These are phyloP conservation scores for Kingdonia uniflora DNA, from an alignment of 164 flowering plant genomes.

Conservation along the genomic window DNA sequence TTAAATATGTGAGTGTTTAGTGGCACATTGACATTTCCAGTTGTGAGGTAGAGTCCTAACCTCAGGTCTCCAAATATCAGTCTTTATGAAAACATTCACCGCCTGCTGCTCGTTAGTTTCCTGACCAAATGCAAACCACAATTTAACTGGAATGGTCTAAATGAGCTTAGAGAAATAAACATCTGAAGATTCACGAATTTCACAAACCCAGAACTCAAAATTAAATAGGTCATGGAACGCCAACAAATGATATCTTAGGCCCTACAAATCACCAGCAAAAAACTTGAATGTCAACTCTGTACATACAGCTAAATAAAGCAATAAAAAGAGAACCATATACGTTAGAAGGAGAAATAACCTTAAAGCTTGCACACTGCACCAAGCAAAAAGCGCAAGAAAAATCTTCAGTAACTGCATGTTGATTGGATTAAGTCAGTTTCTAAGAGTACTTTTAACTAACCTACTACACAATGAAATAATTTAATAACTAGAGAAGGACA, in stretches of 20 bases:
- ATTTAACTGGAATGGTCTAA: not conserved
- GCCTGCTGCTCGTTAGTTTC: slow-evolving; percentile 82
- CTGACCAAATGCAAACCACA: slow-evolving; percentile 30
- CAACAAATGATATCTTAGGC: slow-evolving; percentile 64
- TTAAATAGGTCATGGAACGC: slow-evolving; percentile 86
- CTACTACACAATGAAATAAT: too few relatives aligned
- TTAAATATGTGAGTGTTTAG: too few relatives aligned
- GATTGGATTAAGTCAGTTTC: slow-evolving; percentile 3
- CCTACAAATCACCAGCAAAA: slow-evolving; percentile 36
- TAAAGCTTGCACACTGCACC: slow-evolving; percentile 72
- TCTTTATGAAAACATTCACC: slow-evolving; percentile 77
- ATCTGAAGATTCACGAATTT: slow-evolving; percentile 15
- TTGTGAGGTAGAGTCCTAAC: slow-evolving; percentile 27
- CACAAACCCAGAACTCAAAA: slow-evolving; percentile 95
- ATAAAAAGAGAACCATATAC: not conserved
- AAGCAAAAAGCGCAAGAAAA: slow-evolving; percentile 93
- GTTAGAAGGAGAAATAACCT: slow-evolving; percentile 38
- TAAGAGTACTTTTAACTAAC: too few relatives aligned
- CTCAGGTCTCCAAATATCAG: slow-evolving; percentile 61
- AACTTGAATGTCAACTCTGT: not conserved
- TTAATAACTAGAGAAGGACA: too few relatives aligned
- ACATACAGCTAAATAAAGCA: not conserved
- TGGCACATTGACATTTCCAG: not conserved
- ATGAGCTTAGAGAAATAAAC: slow-evolving; percentile 8
- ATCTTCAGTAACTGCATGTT: slow-evolving; percentile 76